Evolutionary conservation across 768 basidiomycete genomes (phyloP).

Genomic region (Zangia roseola): DNA sequence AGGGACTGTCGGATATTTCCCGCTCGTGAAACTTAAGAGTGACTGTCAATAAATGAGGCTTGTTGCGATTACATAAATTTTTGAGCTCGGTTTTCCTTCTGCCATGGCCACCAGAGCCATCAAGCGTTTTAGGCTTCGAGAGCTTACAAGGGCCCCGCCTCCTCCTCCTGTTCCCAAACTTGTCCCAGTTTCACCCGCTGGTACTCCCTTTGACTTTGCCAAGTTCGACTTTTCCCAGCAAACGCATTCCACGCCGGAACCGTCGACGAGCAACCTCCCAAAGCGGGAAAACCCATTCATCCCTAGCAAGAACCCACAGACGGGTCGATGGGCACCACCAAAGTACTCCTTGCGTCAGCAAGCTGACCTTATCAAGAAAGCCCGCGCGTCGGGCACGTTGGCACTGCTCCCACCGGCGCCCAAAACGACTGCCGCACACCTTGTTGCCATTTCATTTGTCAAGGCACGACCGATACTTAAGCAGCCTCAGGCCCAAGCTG

Average conservation of each 20-base stretch:
- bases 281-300: constrained; percentile 65
- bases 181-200: neutral
- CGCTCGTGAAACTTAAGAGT: no score
- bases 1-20: no score
- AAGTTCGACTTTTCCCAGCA: constrained; percentile 22
- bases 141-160: constrained; percentile 18
- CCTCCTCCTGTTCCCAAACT: constrained; percentile 28
- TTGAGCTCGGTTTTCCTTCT: neutral
- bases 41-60: no score
- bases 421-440: constrained; percentile 42
- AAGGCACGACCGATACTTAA: constrained; percentile 13
- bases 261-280: constrained; percentile 10
- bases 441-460: constrained; percentile 19
- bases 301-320: constrained; percentile 55
- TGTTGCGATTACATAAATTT: neutral
- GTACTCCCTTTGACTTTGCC: constrained; percentile 14
- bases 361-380: constrained; percentile 74
- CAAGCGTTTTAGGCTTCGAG: constrained; percentile 26
- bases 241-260: neutral
- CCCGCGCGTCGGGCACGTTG: constrained; percentile 50
- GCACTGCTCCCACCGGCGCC: constrained; percentile 69
- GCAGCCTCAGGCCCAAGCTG: constrained; percentile 1
- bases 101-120: constrained; percentile 25
- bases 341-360: constrained; percentile 75
- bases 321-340: constrained; percentile 66